Percentiles rank a stretch among this genome's conserved stretches.
These are phyloP conservation scores for Acidiella bohemica DNA, from an alignment of 495 filamentous ascomycete genomes.

Conservation along the genomic window DNA sequence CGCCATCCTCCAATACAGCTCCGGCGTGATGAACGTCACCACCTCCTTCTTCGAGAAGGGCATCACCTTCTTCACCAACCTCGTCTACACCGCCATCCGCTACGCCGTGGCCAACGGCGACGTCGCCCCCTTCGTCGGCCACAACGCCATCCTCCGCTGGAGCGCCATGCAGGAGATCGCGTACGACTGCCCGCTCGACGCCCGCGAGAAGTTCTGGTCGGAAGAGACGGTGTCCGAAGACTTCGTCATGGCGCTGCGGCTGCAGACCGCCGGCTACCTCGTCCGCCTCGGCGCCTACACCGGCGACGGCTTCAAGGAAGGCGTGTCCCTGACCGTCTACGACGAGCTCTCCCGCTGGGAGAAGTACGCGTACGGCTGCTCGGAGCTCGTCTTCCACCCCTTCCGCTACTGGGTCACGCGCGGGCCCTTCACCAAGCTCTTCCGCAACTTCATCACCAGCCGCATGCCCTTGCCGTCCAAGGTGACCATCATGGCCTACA, in stretches of 20 bases:
- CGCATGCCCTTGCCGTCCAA: slow-evolving; percentile 68
- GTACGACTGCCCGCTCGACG: slow-evolving; percentile 49
- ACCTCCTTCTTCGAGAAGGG: slow-evolving; percentile 35
- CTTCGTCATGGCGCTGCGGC: slow-evolving; percentile 73
- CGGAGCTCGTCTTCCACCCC: slow-evolving; percentile 68
- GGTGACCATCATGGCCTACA: slow-evolving; percentile 68
- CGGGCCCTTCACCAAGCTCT: slow-evolving; percentile 62
- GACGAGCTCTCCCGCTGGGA: slow-evolving; percentile 75
- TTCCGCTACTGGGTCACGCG: slow-evolving; percentile 40
- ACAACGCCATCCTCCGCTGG: slow-evolving; percentile 73
- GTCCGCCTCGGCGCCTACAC: slow-evolving; percentile 63
- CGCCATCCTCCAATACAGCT: slow-evolving; percentile 35
- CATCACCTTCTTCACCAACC: slow-evolving; percentile 75
- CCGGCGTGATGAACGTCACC: slow-evolving; percentile 37
- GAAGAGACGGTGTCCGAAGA: slow-evolving; percentile 73
- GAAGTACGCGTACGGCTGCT: slow-evolving; percentile 81
- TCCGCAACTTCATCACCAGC: slow-evolving; percentile 54
- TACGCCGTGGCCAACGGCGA: slow-evolving; percentile 73
- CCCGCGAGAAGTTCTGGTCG: slow-evolving; percentile 70
- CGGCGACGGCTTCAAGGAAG: slow-evolving; percentile 68
- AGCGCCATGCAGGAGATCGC: slow-evolving; percentile 62
- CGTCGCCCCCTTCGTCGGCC: slow-evolving; percentile 54
- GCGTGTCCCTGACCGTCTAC: slow-evolving; percentile 73
- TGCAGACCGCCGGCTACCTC: slow-evolving; percentile 61
- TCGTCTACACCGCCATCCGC: slow-evolving; percentile 65